Base-by-base conservation (phyloP, 441 rosid species). In the Populus hybrid region DNA sequence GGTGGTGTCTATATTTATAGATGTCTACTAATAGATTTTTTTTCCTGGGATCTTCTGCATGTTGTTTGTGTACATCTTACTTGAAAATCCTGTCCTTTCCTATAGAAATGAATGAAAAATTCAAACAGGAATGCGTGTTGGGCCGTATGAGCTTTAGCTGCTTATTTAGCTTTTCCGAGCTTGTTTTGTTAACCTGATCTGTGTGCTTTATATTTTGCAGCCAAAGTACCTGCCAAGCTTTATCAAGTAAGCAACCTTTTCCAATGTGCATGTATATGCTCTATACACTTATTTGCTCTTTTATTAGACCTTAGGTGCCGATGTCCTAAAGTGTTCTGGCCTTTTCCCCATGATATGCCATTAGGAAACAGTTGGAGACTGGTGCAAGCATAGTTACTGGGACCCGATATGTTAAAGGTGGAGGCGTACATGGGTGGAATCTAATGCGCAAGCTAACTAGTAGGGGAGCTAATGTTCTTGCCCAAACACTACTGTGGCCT, bases 391-490 rank as follows among this genome's bases (percentile, higher is more conserved):
- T 96, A 82, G 97, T 96, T 42, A 96, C 97, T 0, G 98, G 99
- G 75, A 96, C 99, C 75, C 87, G 98, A 16, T 96, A 96, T 73
- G 92, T 92, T 72, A 89, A 83, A 80, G 96, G 89, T 24, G 99
- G 99, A 36, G 98, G 98, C 61, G 98, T 96, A 35, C 97, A 96
- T 77, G 97, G 99, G 72, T 96, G 99, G 99, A 96, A 90, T 84
- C 95, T 96, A 72, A 91, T 93, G 96, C 93, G 98, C 81, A 96
- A 96, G 83, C 89, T 96, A 82, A 94, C 98, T 38, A 96, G 99
- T 76, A 90, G 98, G 83, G 98, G 99, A 81, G 99, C 99, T 77
- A 96, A 96, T 76, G 98, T 96, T 76, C 97, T 96, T 68, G 99
- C 98, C 36, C 98, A 94, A 32, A 96, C 99, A 67, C 85, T 96